These are phyloP conservation scores for Biancaea sappan DNA, from an alignment of 306 rosid genomes.

Conservation along the genomic window DNA sequence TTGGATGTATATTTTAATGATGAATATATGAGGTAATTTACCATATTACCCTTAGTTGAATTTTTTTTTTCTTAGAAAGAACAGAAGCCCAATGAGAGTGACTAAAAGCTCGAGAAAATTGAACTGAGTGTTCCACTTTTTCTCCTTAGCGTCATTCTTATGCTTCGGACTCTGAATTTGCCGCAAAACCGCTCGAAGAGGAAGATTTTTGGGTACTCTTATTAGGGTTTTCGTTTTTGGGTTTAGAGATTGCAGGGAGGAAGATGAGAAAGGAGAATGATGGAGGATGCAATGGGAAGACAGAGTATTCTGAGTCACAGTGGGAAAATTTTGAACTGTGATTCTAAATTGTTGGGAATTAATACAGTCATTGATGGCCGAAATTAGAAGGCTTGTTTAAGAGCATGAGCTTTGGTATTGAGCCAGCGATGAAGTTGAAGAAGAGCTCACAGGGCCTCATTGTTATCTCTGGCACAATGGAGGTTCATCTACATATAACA, in stretches of 20 bases:
- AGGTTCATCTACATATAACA: too few relatives aligned
- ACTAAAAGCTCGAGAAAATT: constrained; percentile 63
- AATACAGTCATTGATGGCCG: constrained; percentile 6
- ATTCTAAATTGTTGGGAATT: constrained; percentile 24
- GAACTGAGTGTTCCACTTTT: constrained; percentile 35
- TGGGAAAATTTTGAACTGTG: neutral
- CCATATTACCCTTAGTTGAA: too few relatives aligned
- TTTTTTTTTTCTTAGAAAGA: too few relatives aligned
- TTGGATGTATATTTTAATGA: too few relatives aligned
- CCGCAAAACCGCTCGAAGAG: constrained; percentile 48
- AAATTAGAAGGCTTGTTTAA: neutral
- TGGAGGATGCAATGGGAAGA: constrained; percentile 50
- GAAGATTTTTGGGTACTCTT: constrained; percentile 21
- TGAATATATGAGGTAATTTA: too few relatives aligned
- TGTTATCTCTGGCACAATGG: too few relatives aligned
- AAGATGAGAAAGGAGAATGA: constrained; percentile 34
- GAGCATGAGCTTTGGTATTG: constrained; percentile 7
- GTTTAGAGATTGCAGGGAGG: constrained; percentile 38
- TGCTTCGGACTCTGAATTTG: constrained; percentile 42
- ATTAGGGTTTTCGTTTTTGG: constrained; percentile 36
- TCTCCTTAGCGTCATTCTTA: constrained; percentile 24
- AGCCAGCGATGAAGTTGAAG: constrained; percentile 5
- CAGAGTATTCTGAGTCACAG: constrained; percentile 40
- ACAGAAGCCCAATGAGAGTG: constrained; percentile 76
- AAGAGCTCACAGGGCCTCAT: neutral